A percentile compares a stretch with the other conserved stretches of the same genome.
Conservation (phyloP, 108 stramenopile species). For the Cylindrotheca closterium region DNA sequence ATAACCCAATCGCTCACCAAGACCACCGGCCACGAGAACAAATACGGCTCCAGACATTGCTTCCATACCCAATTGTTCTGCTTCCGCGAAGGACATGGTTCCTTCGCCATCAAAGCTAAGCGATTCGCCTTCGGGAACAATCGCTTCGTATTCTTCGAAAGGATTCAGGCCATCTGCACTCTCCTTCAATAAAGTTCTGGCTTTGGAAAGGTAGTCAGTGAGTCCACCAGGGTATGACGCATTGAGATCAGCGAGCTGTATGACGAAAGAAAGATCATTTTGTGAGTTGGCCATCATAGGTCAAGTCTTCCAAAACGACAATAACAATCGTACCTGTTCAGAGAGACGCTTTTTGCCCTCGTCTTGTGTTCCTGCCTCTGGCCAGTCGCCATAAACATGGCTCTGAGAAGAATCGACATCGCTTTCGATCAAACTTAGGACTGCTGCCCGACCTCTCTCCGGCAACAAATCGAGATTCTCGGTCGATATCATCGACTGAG, state of each 20-base stretch:
- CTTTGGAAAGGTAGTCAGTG: conserved; percentile 86
- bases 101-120: conserved; percentile 83
- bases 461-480: conserved; percentile 69
- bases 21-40: conserved; percentile 92
- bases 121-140: conserved; percentile 89
- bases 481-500: conserved; percentile 12
- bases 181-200: conserved; percentile 81
- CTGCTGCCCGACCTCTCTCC: conserved; percentile 58
- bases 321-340: conserved; percentile 64
- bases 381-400: conserved; percentile 92
- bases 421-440: conserved; percentile 52
- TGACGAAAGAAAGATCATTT: not conserved
- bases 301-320: not conserved
- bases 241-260: conserved; percentile 84
- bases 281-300: not conserved
- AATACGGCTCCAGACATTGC: conserved; percentile 65
- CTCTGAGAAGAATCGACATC: conserved; percentile 55
- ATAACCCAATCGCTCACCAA: conserved; percentile 98
- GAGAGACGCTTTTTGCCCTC: conserved; percentile 69
- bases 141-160: conserved; percentile 91
- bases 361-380: conserved; percentile 72
- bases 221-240: conserved; percentile 93
- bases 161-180: conserved; percentile 90
- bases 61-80: conserved; percentile 72
- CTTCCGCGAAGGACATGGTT: conserved; percentile 79